Evolutionary conservation across 306 rosid genomes (phyloP).

Genomic region (Dalbergia oliveri): DNA sequence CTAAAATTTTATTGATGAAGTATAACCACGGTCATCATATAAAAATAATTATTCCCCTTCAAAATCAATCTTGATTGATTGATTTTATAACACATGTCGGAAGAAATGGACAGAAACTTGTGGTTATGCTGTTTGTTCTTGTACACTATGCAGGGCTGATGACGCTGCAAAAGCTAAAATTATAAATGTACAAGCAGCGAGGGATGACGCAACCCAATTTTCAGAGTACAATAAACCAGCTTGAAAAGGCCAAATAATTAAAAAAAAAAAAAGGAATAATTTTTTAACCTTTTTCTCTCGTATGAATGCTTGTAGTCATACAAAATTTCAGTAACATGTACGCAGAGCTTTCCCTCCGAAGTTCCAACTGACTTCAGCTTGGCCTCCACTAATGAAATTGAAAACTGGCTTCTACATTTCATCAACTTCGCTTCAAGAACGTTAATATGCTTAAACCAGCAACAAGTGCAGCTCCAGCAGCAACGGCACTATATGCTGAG

Average conservation of each 20-base stretch:
- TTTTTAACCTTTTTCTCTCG: slow-evolving; percentile 11
- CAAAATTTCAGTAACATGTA: slow-evolving; percentile 43
- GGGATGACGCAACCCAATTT: slow-evolving; percentile 43
- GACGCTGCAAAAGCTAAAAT: slow-evolving; percentile 48
- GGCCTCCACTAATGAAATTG: slow-evolving; percentile 24
- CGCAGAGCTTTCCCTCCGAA: slow-evolving; percentile 33
- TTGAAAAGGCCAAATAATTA: slow-evolving; percentile 7
- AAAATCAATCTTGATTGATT: slow-evolving; percentile 26
- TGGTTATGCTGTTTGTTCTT: slow-evolving; percentile 34
- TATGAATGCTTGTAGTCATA: slow-evolving; percentile 38
- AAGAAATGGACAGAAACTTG: slow-evolving; percentile 34
- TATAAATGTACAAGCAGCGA: slow-evolving; percentile 48
- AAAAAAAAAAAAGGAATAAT: no score
- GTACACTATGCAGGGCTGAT: slow-evolving; percentile 41
- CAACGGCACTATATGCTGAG: slow-evolving; percentile 81
- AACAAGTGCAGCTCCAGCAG: slow-evolving; percentile 97
- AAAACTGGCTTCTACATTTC: not conserved
- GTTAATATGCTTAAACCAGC: slow-evolving; percentile 89
- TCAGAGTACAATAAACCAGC: slow-evolving; percentile 31
- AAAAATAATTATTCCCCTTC: not conserved
- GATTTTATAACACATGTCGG: slow-evolving; percentile 34
- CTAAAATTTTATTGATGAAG: slow-evolving; percentile 6
- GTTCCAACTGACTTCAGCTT: slow-evolving; percentile 41
- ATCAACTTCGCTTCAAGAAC: slow-evolving; percentile 67
- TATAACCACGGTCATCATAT: slow-evolving; percentile 2